A percentile compares a stretch with the other conserved stretches of the same genome.
These are phyloP conservation scores for Suhomyces bolitotheri DNA, from an alignment of 1,139 yeast species.

Conservation along the genomic window DNA sequence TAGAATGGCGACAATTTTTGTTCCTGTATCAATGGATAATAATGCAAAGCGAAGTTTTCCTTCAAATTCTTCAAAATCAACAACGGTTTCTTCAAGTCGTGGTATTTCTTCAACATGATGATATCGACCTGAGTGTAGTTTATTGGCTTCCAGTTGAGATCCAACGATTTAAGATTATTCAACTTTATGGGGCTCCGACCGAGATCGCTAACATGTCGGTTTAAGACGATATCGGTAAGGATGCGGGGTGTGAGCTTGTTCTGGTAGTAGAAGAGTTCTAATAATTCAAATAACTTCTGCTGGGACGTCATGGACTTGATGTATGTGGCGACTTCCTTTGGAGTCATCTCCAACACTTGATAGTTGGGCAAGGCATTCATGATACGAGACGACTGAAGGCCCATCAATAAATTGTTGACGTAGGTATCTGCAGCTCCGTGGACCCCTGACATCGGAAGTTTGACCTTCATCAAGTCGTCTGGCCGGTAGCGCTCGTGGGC, in stretches of 20 bases:
- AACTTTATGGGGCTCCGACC: constrained; percentile 23
- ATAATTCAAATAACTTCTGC: constrained; percentile 28
- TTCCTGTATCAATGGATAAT: constrained; percentile 29
- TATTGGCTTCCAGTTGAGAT: constrained; percentile 19
- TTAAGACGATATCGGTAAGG: constrained; percentile 31
- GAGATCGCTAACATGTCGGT: constrained; percentile 26
- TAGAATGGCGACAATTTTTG: constrained; percentile 35
- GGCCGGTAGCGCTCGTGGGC: constrained; percentile 30
- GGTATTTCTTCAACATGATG: constrained; percentile 37
- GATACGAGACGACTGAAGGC: constrained; percentile 20
- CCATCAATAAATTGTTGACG: constrained; percentile 23
- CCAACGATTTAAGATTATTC: constrained; percentile 10
- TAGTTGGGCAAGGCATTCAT: constrained; percentile 7
- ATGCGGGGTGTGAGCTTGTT: constrained; percentile 27
- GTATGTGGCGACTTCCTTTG: constrained; percentile 22
- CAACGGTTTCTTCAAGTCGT: constrained; percentile 35
- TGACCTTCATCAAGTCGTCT: constrained; percentile 15
- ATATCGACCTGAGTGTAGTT: constrained; percentile 28
- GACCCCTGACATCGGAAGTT: constrained; percentile 13
- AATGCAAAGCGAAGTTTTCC: constrained; percentile 26
- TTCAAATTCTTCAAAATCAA: constrained; percentile 34
- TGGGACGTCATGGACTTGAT: constrained; percentile 27
- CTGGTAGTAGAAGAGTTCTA: constrained; percentile 29
- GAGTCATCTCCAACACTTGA: constrained; percentile 19
- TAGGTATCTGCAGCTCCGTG: constrained; percentile 17